Evolutionary conservation across 805 yeast species (phyloP).

Genomic region (Kockiozyma suomiensis): DNA sequence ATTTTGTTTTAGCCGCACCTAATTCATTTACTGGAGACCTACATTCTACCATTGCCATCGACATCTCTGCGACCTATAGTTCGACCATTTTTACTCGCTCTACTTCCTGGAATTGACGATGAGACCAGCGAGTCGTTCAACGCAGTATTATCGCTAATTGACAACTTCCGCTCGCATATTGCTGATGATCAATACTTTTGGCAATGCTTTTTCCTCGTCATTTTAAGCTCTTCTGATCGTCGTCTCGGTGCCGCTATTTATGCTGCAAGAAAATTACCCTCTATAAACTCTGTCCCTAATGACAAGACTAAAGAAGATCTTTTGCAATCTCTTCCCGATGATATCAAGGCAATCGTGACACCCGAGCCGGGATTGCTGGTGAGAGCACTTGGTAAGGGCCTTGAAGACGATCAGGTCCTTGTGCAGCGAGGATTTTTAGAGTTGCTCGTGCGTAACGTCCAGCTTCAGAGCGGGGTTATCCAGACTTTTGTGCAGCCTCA

Average conservation of each 20-base stretch:
- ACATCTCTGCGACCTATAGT: constrained; percentile 55
- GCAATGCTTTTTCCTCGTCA: constrained; percentile 74
- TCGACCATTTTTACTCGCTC: constrained; percentile 70
- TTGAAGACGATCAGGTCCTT: constrained; percentile 66
- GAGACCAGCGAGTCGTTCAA: constrained; percentile 82
- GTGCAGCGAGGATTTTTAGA: constrained; percentile 91
- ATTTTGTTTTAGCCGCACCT: constrained; percentile 55
- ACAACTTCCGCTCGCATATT: constrained; percentile 57
- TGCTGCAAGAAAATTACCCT: constrained; percentile 68
- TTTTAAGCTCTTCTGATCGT: constrained; percentile 77
- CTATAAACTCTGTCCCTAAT: constrained; percentile 48
- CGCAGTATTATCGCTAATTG: constrained; percentile 62
- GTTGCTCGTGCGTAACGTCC: constrained; percentile 66
- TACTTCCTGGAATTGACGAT: constrained; percentile 89
- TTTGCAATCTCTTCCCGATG: constrained; percentile 46
- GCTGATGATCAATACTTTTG: constrained; percentile 78
- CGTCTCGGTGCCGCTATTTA: constrained; percentile 83
- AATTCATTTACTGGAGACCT: constrained; percentile 60
- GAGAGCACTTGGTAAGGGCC: constrained; percentile 71
- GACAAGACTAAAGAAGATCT: constrained; percentile 31
- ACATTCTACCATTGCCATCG: constrained; percentile 56
- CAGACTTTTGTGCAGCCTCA: constrained; percentile 50
- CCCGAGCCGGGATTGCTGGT: constrained; percentile 82
- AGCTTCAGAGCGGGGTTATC: constrained; percentile 62
- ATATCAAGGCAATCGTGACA: constrained; percentile 61